phyloP scores from a whole-genome alignment of 1,284 basidiomycete species.

The Boletus semigastroideus region DNA sequence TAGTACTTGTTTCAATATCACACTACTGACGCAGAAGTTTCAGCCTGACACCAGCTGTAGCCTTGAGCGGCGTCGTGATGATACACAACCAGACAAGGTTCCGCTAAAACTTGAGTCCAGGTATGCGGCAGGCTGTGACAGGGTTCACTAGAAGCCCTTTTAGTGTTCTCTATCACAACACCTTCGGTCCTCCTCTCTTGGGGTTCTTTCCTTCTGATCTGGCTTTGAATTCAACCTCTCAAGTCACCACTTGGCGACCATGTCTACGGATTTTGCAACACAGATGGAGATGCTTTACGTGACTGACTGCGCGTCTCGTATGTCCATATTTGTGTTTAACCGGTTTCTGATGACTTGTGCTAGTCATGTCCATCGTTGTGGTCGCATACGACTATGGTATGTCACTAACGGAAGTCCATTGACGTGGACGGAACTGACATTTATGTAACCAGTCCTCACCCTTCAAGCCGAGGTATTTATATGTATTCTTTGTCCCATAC shows the following conservation, averaged over 20 bases:
- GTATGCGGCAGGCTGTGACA: no score
- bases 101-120: no score
- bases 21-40: no score
- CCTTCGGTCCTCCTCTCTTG: neutral
- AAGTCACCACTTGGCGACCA: neutral
- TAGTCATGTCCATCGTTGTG: slow-evolving; percentile 1
- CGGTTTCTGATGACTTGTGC: neutral
- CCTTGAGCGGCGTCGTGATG: no score
- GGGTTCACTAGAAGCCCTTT: no score
- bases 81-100: no score
- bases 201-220: no score
- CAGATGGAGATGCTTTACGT: slow-evolving; percentile 4
- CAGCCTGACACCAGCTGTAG: no score
- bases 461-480: slow-evolving; percentile 6
- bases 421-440: neutral
- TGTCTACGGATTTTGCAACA: slow-evolving; percentile 4
- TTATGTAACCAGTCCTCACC: slow-evolving; percentile 3
- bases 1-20: no score
- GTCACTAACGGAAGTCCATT: neutral
- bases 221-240: neutral
- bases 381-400: slow-evolving; percentile 8
- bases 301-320: slow-evolving; percentile 10
- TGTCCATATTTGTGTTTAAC: neutral
- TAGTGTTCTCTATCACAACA: no score
- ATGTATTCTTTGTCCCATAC: neutral